Evolutionary conservation across 202 grass and related monocot genomes (phyloP), one percentile per base, ranked within the genome.

Genomic region (Thinopyrum obtusiflorum): DNA sequence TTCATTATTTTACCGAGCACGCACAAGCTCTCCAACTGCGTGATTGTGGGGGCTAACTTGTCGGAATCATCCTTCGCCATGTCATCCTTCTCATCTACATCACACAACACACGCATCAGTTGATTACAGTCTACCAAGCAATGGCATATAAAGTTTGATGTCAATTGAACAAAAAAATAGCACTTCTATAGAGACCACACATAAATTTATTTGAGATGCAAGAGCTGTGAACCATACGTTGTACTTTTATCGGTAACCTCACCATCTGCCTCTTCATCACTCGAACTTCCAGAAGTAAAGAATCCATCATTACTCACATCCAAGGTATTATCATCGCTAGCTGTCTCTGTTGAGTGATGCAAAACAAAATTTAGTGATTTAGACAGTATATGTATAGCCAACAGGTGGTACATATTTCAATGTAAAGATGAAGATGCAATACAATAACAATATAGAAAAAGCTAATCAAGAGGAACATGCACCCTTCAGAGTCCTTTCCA

Each of bases 271-370:
- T 98, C 96, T 78, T 98, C 96, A 87, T 98, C 93, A 71, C 96
- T 98, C 86, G 96, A 98, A 83, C 93, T 98, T 65, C 89, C 93
- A 62, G 91, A 92, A 90, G 94, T 88, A 77, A 98, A 98, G 87
- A 98, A 98, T 59, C 94, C 96, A 42, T 98, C 96, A 33, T 88
- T 91, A 90, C 93, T 98, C 73, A 89, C 82, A 87, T 98, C 96
- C 89, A 98, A 84, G 42, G 77, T 84, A 92, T 98, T 93, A 64
- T 96, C 96, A 76, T 98, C 93, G 7, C 93, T 96, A 81, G 90
- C 88, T 75, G 93, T 98, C 86, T 96, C 96, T 98, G 93, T 77
- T 88, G 31, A 76, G 55, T 27, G 28, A 85, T 51, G 40, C 76
- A 74, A 3, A 73, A 87, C 14, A 37, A 61, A 85, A 64, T 61